These are phyloP conservation scores for Rutstroemia sp. DNA, from an alignment of 2,329 filamentous ascomycete species.

Conservation along the genomic window DNA sequence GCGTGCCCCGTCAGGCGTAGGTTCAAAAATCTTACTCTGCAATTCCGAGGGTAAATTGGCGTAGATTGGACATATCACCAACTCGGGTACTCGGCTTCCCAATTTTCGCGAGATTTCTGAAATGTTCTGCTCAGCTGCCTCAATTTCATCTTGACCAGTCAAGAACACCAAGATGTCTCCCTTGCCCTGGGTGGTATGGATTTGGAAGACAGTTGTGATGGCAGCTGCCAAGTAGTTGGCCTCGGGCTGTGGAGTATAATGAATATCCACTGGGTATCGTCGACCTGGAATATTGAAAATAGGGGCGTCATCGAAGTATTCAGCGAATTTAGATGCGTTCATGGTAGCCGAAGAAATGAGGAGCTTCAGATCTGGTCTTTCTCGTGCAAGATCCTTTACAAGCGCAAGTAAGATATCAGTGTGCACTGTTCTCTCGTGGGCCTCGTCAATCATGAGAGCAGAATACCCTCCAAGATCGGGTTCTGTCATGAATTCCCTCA, in stretches of 20 bases:
- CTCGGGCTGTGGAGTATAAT: constrained; percentile 84
- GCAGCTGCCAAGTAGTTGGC: constrained; percentile 89
- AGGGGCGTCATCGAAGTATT: constrained; percentile 86
- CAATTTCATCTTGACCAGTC: constrained; percentile 94
- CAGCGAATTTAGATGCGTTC: constrained; percentile 85
- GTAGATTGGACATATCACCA: constrained; percentile 91
- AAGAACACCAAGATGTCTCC: constrained; percentile 94
- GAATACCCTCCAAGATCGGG: constrained; percentile 77
- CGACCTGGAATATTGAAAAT: constrained; percentile 93
- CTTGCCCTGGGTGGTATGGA: constrained; percentile 76
- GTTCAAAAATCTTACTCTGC: constrained; percentile 91
- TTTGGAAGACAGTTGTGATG: constrained; percentile 90
- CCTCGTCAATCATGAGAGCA: constrained; percentile 93
- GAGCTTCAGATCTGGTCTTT: constrained; percentile 78
- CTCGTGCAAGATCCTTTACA: constrained; percentile 79
- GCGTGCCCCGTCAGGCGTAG: constrained; percentile 73
- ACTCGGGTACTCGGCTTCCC: constrained; percentile 73
- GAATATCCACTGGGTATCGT: constrained; percentile 82
- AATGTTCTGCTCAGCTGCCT: constrained; percentile 75
- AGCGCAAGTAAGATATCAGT: constrained; percentile 87
- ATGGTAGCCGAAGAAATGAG: constrained; percentile 93
- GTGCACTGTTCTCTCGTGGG: constrained; percentile 85
- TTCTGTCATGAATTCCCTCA: constrained; percentile 84
- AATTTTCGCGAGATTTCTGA: constrained; percentile 82
- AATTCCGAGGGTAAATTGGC: constrained; percentile 85